Base-by-base conservation (phyloP, 2,329 filamentous ascomycete species). In the Rhexocercosporidium sp. region DNA sequence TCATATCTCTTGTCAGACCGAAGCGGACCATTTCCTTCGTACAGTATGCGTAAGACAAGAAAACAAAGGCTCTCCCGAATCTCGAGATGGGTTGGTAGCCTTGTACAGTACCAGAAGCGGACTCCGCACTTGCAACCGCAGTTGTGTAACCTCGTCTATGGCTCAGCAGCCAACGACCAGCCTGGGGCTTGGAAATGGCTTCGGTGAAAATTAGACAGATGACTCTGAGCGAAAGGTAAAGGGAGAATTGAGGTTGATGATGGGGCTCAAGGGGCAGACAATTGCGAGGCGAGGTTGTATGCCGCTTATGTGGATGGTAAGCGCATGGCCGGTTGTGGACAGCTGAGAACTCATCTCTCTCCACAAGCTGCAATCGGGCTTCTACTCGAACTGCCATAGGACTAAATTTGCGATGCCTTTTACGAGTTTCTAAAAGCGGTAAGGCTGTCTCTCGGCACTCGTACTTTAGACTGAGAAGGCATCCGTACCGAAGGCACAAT, bases 231-330 rank as follows among this genome's bases (percentile, higher is more conserved):
- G 49, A 22, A 9, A 37, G 29, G n/a, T 11, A 56, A 11, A 37
- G 31, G 20, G 53, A 37, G n/a, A 20, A 11, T 37, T 37, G 31
- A 56, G 12, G 11, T 20, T 9, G n/a, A 2, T 14, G n/a, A 37
- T 37, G 34, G 31, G 31, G 20, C 34, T 57, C 34, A 39, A 41
- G 20, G 54, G 12, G 11, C 16, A 20, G 12, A 20, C 6, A 16
- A 25, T 41, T n/a, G n/a, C n/a, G n/a, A n/a, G n/a, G 12, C 14
- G 54, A 41, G 31, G 34, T n/a, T 31, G 20, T 34, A 27, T 39
- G 29, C 29, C 46, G 59, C 59, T 62, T 62, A 62, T 62, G 14
- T 31, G 29, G n/a, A 27, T 34, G 44, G 46, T 62, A 53, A 62
- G 59, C 59, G 29, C 29, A 41, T 51, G 27, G 22, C 46, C 14